Evolutionary conservation across 495 filamentous ascomycete genomes (phyloP), one percentile per base, ranked within the genome.

Genomic region (Aspergillus avenaceus): DNA sequence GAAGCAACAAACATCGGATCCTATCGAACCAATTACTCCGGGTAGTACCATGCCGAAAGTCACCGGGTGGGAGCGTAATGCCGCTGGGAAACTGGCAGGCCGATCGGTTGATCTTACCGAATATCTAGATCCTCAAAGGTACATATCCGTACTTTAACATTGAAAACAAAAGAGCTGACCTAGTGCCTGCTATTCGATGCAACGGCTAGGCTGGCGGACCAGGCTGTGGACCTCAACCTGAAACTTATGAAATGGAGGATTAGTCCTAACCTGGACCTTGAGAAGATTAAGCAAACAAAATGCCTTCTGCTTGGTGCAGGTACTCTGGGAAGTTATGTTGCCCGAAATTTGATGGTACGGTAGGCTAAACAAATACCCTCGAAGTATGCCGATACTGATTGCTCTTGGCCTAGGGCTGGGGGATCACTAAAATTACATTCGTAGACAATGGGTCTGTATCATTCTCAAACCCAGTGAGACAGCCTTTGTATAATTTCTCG

Each of bases 181-280:
- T 29, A 21, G 4, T 41, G 4, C 16, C 1, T 26, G 25, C 28
- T 13, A 29, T 51, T 41, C 14, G 14, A 21, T 25, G 2, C 21
- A 2, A 21, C 41, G 29, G 44, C 54, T 47, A 83, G 82, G 53
- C 75, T 97, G 21, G 93, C 93, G 19, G 91, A 97, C 55, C 90
- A 96, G 65, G 87, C 91, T n/a, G 93, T 97, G 8, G 93, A 98
- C 60, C 81, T 98, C 41, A 98, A 98, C 60, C 76, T 97, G 51
- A 97, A 97, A 69, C 78, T 98, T 45, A 98, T 98, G 82, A 97
- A 96, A 72, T 98, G 93, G 93, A 84, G 93, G 22, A 88, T 98
- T 48, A 88, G 91, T 16, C 93, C 93, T 6, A 82, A 82, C 37
- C 74, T 98, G 19, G 79, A 97, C 62, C 83, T 98, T 11, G 90